Conservation (phyloP, 306 rosid genomes). For the Cicer arietinum region DNA sequence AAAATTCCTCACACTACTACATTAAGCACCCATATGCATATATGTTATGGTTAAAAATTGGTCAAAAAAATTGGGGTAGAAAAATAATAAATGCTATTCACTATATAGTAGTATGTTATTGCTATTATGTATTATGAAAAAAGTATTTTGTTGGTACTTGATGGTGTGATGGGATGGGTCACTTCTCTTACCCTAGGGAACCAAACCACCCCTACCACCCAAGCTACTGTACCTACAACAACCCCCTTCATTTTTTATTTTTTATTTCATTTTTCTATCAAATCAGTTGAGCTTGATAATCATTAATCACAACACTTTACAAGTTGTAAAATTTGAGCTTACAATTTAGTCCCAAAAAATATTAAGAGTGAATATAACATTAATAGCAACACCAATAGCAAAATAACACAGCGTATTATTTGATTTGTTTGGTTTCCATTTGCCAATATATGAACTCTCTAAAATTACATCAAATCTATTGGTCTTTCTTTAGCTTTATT, state of each 20-base stretch:
- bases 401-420: conserved; percentile 6
- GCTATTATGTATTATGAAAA: background rate
- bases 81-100: background rate
- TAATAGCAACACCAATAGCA: background rate
- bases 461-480: conserved; percentile 39
- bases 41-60: background rate
- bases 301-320: background rate
- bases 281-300: background rate
- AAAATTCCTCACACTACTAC: background rate
- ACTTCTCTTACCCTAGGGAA: conserved; percentile 59
- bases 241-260: background rate
- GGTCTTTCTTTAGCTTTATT: background rate
- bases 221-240: background rate
- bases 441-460: conserved; percentile 4
- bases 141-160: conserved; percentile 8
- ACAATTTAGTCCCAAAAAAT: background rate
- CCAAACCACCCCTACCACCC: conserved; percentile 43
- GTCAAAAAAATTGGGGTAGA: conserved; percentile 14
- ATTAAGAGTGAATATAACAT: background rate
- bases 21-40: background rate
- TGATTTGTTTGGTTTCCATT: background rate
- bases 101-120: conserved; percentile 5
- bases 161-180: conserved; percentile 26
- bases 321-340: conserved; percentile 35
- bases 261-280: background rate